Evolutionary conservation across 495 filamentous ascomycete genomes (phyloP).

Genomic region (Mytilinidion resinicola): DNA sequence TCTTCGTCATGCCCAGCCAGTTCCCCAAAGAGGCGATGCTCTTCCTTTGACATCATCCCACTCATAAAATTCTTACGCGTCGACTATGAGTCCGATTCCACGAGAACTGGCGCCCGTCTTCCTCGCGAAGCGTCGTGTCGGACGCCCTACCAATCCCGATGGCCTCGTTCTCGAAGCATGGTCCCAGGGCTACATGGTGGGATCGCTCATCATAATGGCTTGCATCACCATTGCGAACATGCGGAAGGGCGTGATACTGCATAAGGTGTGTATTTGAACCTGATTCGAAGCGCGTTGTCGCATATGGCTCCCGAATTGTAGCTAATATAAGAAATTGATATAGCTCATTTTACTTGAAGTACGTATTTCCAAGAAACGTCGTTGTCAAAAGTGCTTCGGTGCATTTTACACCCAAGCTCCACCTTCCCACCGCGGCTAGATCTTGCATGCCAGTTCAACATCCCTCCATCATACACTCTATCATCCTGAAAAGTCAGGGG

Average conservation of each 20-base stretch:
- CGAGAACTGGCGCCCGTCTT: not conserved
- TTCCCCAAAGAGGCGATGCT: not conserved
- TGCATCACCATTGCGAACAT: constrained; percentile 37
- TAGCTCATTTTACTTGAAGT: constrained; percentile 38
- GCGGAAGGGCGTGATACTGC: constrained; percentile 33
- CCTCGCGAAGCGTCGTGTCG: constrained; percentile 7
- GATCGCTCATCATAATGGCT: constrained; percentile 36
- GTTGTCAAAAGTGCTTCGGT: no score
- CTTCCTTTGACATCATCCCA: not conserved
- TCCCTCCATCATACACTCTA: no score
- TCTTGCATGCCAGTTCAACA: no score
- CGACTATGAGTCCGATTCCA: constrained; percentile 1
- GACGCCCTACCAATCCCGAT: constrained; percentile 27
- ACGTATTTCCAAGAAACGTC: not conserved
- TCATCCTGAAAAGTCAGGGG: no score
- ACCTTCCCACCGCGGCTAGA: no score
- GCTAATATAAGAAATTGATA: not conserved
- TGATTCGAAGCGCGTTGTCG: not conserved
- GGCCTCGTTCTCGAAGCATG: constrained; percentile 35
- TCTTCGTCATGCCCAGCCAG: not conserved
- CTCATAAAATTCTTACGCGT: not conserved
- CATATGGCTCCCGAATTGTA: not conserved
- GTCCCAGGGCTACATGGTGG: constrained; percentile 39
- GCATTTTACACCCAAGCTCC: no score
- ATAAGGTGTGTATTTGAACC: constrained; percentile 26